A percentile compares a stretch with the other conserved stretches of the same genome.
These are phyloP conservation scores for Fusarium clavum DNA, from an alignment of 2,329 filamentous ascomycete species.

Conservation along the genomic window DNA sequence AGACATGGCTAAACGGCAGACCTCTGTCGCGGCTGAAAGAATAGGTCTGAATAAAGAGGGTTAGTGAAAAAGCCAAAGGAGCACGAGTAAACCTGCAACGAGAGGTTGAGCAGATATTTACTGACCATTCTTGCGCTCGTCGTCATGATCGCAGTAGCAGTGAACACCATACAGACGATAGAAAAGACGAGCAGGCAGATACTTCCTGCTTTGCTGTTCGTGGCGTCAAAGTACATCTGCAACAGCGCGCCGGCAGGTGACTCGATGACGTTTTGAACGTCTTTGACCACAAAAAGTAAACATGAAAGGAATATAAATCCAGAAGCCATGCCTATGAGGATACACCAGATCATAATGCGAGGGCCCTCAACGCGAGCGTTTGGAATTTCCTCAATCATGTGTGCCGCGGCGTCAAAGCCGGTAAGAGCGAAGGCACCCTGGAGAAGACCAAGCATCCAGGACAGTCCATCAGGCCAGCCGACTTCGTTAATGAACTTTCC, in stretches of 20 bases:
- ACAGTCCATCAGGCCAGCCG: conserved; percentile 75
- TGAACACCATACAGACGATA: conserved; percentile 73
- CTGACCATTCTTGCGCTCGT: conserved; percentile 69
- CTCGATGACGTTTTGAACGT: conserved; percentile 67
- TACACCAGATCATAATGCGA: conserved; percentile 74
- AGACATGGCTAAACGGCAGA: conserved; percentile 71
- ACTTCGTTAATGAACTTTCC: conserved; percentile 74
- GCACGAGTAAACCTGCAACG: too few species aligned
- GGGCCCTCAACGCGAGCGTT: conserved; percentile 68
- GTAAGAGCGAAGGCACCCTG: conserved; percentile 64
- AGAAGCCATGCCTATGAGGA: conserved; percentile 71
- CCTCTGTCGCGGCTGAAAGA: conserved; percentile 75
- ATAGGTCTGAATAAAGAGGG: conserved; percentile 56
- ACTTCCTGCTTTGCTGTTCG: conserved; percentile 69
- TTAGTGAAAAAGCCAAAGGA: too few species aligned
- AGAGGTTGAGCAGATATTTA: too few species aligned
- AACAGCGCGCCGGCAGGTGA: conserved; percentile 69
- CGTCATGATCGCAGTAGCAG: conserved; percentile 72
- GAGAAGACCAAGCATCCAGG: conserved; percentile 66
- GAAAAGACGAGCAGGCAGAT: conserved; percentile 75
- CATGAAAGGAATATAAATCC: conserved; percentile 70
- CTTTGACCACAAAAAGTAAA: conserved; percentile 69
- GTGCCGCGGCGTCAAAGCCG: conserved; percentile 61
- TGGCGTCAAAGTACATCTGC: conserved; percentile 74
- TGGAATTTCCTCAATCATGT: conserved; percentile 66